Conservation (phyloP, 106 monocot genomes). For the Triglochin maritima region DNA sequence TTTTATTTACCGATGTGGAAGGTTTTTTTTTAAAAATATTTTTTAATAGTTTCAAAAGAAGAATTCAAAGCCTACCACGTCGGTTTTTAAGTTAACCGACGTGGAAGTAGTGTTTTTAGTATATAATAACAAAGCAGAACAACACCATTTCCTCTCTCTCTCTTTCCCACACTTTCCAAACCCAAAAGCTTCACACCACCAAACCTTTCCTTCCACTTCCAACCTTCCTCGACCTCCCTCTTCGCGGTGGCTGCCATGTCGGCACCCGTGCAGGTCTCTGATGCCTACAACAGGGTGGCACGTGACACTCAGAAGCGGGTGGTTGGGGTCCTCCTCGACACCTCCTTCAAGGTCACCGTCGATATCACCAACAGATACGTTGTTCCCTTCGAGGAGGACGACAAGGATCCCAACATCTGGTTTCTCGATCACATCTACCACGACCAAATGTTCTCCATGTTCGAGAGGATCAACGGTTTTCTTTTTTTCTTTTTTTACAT, state of each 20-base stretch:
- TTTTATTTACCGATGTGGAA: too few relatives aligned
- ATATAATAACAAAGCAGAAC: too few relatives aligned
- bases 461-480: conserved; percentile 92
- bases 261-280: conserved; percentile 12
- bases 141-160: too few relatives aligned
- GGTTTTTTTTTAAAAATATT: too few relatives aligned
- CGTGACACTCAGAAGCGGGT: conserved; percentile 94
- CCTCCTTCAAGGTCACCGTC: conserved; percentile 63
- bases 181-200: too few relatives aligned
- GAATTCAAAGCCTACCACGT: too few relatives aligned
- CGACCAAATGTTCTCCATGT: conserved; percentile 97
- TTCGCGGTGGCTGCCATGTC: not conserved
- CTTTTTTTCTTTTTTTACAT: conserved; percentile 7
- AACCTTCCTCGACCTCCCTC: too few relatives aligned
- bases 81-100: too few relatives aligned
- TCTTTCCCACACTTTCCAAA: too few relatives aligned
- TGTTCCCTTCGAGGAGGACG: conserved; percentile 99
- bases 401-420: conserved; percentile 95
- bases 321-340: conserved; percentile 89
- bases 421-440: conserved; percentile 99
- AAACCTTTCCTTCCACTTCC: too few relatives aligned
- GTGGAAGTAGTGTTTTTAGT: too few relatives aligned
- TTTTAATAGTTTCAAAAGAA: too few relatives aligned
- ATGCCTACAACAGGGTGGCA: conserved; percentile 94
- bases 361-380: conserved; percentile 98